A percentile compares a stretch with the other conserved stretches of the same genome.
phyloP scores from a whole-genome alignment of 768 basidiomycete genomes.

The Naganishia vishniacii region DNA sequence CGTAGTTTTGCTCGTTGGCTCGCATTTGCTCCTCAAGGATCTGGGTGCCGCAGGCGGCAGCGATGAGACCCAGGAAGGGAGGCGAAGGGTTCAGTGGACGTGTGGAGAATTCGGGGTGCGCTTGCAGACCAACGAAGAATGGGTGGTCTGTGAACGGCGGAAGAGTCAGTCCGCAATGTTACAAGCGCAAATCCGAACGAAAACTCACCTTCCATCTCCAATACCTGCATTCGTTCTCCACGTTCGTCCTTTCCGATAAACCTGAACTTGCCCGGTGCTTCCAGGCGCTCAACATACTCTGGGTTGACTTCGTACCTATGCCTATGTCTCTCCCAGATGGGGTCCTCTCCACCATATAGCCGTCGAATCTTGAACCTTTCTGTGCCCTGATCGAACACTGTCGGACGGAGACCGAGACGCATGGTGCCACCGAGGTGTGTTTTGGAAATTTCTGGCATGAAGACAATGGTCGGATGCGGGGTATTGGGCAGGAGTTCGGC shows the following conservation, averaged over 20 bases:
- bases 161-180: background rate
- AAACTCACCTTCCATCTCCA: slow-evolving; percentile 72
- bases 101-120: slow-evolving; percentile 98
- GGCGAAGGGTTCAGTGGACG: slow-evolving; percentile 96
- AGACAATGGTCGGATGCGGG: slow-evolving; percentile 72
- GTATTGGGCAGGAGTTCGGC: slow-evolving; percentile 62
- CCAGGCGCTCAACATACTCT: slow-evolving; percentile 65
- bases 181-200: background rate
- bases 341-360: slow-evolving; percentile 73
- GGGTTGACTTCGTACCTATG: slow-evolving; percentile 97
- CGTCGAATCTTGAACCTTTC: slow-evolving; percentile 63
- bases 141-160: slow-evolving; percentile 64
- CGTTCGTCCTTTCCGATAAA: slow-evolving; percentile 88
- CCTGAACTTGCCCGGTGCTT: slow-evolving; percentile 61
- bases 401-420: slow-evolving; percentile 96
- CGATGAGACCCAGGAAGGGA: slow-evolving; percentile 90
- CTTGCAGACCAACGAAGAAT: slow-evolving; percentile 87
- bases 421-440: slow-evolving; percentile 99
- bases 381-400: slow-evolving; percentile 69
- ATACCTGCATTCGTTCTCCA: slow-evolving; percentile 93
- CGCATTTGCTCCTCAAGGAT: slow-evolving; percentile 68
- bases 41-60: slow-evolving; percentile 61
- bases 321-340: slow-evolving; percentile 92
- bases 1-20: slow-evolving; percentile 55
- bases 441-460: slow-evolving; percentile 98